Conservation (phyloP, 2,329 filamentous ascomycete species). For the Falciphora oryzae region DNA sequence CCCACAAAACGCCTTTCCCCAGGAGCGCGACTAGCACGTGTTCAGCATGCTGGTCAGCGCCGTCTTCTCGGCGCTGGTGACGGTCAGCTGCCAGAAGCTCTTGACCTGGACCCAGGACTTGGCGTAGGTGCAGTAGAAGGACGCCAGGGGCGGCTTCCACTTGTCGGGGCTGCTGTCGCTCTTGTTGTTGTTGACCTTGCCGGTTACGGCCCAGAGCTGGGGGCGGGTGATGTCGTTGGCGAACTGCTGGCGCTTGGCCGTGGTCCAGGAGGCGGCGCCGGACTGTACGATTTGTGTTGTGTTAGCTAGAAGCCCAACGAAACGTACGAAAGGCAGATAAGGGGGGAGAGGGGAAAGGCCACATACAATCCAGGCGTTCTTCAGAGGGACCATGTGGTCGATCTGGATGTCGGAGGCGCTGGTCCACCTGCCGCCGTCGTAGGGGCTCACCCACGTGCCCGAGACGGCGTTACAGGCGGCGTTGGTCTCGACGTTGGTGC, state of each 20-base stretch:
- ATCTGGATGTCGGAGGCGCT: conserved; percentile 68
- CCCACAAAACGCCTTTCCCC: not conserved
- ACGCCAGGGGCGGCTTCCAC: conserved; percentile 67
- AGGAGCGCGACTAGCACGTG: conserved; percentile 44
- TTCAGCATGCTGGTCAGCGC: conserved; percentile 60
- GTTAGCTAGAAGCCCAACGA: not conserved
- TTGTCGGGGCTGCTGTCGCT: conserved; percentile 66
- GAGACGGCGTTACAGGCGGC: conserved; percentile 56
- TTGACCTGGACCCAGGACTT: conserved; percentile 75
- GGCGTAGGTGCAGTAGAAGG: conserved; percentile 74
- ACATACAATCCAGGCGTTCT: conserved; percentile 70
- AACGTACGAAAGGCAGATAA: conserved; percentile 9
- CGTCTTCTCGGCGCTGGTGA: conserved; percentile 67
- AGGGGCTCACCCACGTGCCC: conserved; percentile 66
- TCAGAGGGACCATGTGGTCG: conserved; percentile 76
- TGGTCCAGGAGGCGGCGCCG: conserved; percentile 68
- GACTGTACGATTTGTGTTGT: conserved; percentile 37
- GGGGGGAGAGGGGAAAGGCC: not conserved
- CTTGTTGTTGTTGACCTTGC: conserved; percentile 68
- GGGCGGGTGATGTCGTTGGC: conserved; percentile 73
- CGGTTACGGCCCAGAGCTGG: conserved; percentile 74
- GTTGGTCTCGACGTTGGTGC: conserved; percentile 53
- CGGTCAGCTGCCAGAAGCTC: conserved; percentile 60
- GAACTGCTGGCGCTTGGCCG: conserved; percentile 57
- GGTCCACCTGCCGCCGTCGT: conserved; percentile 68